Conservation (phyloP, 2,329 filamentous ascomycete species). For the Colletotrichum coccodes region DNA sequence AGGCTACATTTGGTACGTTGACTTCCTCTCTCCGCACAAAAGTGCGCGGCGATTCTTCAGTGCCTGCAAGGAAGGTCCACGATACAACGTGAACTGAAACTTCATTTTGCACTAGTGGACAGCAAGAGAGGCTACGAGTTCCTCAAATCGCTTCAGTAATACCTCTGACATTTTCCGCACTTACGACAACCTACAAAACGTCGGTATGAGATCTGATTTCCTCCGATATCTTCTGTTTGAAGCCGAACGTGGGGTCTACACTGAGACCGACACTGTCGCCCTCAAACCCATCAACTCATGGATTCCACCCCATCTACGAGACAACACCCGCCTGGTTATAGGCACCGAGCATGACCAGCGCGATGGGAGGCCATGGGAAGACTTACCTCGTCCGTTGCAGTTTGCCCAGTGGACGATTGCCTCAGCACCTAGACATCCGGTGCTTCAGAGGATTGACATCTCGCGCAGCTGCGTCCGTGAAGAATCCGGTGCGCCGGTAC, state of each 20-base stretch:
- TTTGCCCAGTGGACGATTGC: slow-evolving; percentile 50
- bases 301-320: slow-evolving; percentile 36
- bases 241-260: slow-evolving; percentile 56
- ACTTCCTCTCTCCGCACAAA: not conserved
- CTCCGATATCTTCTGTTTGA: slow-evolving; percentile 41
- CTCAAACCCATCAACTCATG: slow-evolving; percentile 57
- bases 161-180: slow-evolving; percentile 33
- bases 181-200: slow-evolving; percentile 38
- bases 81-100: not conserved
- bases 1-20: not conserved
- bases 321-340: slow-evolving; percentile 38
- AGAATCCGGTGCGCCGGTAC: slow-evolving; percentile 25
- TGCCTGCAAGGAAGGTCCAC: not conserved
- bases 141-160: slow-evolving; percentile 31
- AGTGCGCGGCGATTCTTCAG: not conserved
- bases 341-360: slow-evolving; percentile 46
- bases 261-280: slow-evolving; percentile 69
- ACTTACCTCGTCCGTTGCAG: slow-evolving; percentile 42
- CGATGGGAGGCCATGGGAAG: slow-evolving; percentile 38
- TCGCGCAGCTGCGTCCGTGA: slow-evolving; percentile 36
- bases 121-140: slow-evolving; percentile 39
- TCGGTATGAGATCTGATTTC: slow-evolving; percentile 43
- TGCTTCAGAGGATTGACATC: slow-evolving; percentile 41
- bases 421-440: slow-evolving; percentile 42
- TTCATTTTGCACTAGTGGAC: slow-evolving; percentile 39